Evolutionary conservation across 768 basidiomycete species (phyloP), one percentile per base, ranked within the genome.

Genomic region (Favolaschia claudopus): DNA sequence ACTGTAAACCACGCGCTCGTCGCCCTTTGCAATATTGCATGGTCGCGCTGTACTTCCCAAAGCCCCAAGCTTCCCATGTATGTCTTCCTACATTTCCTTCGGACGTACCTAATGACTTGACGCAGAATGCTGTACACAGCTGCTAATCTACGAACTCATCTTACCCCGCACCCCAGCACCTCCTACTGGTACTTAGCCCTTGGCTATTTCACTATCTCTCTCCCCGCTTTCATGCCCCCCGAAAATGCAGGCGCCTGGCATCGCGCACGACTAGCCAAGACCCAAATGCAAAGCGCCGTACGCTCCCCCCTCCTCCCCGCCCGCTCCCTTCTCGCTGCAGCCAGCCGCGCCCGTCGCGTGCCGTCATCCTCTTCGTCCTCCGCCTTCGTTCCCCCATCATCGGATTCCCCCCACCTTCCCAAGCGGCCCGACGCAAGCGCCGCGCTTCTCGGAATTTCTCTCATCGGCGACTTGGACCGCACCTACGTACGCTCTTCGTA

Each of bases 101-200:
- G 27, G 20, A 15, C 25, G 44, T 47, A 14, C 32, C 25, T 61
- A 3, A 22, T 45, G 38, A 52, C 28, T 15, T 43, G 45, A 40
- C 42, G 33, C 48, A 82, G 81, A 63, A 82, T 89, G 83, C 80
- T 89, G 72, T 91, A 91, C 71, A 86, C 87, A 5, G 88, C 89
- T 14, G 73, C 88, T 31, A 91, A 89, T 70, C 74, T 89, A 22
- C 82, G 89, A 2, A 79, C 84, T 5, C 80, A 79, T 68, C 74
- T 81, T 49, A 60, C 71, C 25, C 67, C 69, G 28, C 68, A 75
- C 12, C 65, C 69, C 2, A 67, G 74, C 32, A 65, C 69, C 49
- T 86, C 87, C 22, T 83, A 85, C 71, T 87, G 85, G 82, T 87
- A 83, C 74, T 79, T 88, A 13, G 82, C 85, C 3, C 78, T 87